A percentile compares a stretch with the other conserved stretches of the same genome.
phyloP scores from a whole-genome alignment of 192 early-diverging fungal genomes.

The Mortierella hygrophila region DNA sequence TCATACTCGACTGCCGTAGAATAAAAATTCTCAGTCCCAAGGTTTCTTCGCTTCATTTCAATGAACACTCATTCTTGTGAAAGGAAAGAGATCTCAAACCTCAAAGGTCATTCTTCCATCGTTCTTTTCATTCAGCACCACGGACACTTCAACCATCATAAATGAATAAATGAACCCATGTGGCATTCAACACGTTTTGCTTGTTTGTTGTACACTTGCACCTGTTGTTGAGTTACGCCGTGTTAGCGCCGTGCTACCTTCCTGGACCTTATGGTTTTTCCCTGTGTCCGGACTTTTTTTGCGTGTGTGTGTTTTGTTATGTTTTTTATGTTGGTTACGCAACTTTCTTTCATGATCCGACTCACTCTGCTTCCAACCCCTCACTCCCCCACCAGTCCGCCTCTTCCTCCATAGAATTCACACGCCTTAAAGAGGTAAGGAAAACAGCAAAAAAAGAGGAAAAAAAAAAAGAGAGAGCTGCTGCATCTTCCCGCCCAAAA shows the following conservation, averaged over 20 bases:
- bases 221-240: not conserved
- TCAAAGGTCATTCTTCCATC: too few relatives aligned
- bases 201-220: not conserved
- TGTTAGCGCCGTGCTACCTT: not conserved
- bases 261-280: not conserved
- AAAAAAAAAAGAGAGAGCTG: not conserved
- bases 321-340: not conserved
- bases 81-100: not conserved
- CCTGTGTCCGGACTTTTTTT: not conserved
- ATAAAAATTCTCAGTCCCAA: too few relatives aligned
- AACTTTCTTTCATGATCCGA: slow-evolving; percentile 11
- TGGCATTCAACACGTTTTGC: not conserved
- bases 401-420: slow-evolving; percentile 12
- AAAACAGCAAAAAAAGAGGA: not conserved
- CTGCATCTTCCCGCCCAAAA: slow-evolving; percentile 3
- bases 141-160: too few relatives aligned
- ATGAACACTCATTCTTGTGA: too few relatives aligned
- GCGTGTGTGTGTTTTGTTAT: not conserved
- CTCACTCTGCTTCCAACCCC: not conserved
- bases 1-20: too few relatives aligned
- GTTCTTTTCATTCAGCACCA: not conserved
- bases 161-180: not conserved
- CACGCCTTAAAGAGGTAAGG: slow-evolving; percentile 10
- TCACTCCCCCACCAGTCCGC: not conserved
- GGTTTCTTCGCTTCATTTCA: too few relatives aligned